Base-by-base conservation (phyloP, 2,329 filamentous ascomycete genomes). In the Neofusicoccum ribis region DNA sequence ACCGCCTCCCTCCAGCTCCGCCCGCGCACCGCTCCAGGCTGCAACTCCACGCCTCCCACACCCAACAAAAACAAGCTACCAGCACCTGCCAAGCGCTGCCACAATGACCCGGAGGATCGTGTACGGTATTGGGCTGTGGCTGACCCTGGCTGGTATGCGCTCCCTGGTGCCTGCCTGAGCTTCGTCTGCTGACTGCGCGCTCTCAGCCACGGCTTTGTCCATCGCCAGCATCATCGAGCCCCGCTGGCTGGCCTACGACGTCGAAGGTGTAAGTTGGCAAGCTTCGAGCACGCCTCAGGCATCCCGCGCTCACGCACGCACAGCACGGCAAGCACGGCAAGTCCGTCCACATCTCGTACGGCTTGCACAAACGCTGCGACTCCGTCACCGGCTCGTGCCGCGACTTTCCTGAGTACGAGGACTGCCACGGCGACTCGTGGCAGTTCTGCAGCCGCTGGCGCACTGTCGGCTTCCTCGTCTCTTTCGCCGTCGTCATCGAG, bases 361-460 rank as follows among this genome's bases (percentile, higher is more conserved):
- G 94, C 66, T 86, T 99, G 51, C 91, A 97, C 79, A 86, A 85
- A 70, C 88, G 88, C 75, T 99, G 94, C 80, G 91, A 89, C 63
- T 90, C 86, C 65, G 81, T 91, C 65, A 85, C 85, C 50, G 83
- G 86, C 58, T 76, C 76, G 68, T 93, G 91, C 77, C 82, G 82
- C 27, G 79, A 82, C 37, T 95, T 93, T 76, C 92, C 92, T 3
- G 82, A 84, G 68, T 80, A 85, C 63, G 82, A 86, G 65, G 88
- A 92, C 74, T 94, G 91, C 78, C 80, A 82, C 64, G 85, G 83
- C 70, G 85, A 87, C 61, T 86, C 89, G 70, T 84, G 87, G 60
- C 87, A 88, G 72, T 97, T 98, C 80, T 98, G 95, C 82, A 90
- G 88, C 71, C 90, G 96, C 85, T 99, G 94, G 94, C 86, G 91